phyloP scores from a whole-genome alignment of 257 asterid species.

The Nicotiana undulata region DNA sequence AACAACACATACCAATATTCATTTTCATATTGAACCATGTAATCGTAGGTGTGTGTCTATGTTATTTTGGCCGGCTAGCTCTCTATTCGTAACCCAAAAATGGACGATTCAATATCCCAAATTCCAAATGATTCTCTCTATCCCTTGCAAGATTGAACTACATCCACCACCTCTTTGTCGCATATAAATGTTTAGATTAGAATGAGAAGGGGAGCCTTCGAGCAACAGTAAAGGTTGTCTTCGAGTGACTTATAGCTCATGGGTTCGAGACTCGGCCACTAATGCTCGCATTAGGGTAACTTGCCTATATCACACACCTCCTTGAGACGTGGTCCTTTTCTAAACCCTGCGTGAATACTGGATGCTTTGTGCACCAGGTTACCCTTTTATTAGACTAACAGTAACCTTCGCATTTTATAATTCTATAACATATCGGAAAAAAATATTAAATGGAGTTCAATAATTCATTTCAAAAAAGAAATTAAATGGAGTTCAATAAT shows the following conservation, averaged over 20 bases:
- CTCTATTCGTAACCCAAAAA: background rate
- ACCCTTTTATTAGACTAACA: no score
- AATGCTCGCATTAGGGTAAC: no score
- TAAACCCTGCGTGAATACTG: no score
- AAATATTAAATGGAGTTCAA: no score
- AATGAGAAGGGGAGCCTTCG: background rate
- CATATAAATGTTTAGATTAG: background rate
- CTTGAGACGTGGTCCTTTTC: no score
- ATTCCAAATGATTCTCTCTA: background rate
- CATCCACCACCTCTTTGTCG: background rate
- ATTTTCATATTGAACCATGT: background rate
- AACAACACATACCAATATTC: no score
- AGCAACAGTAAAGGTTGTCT: background rate
- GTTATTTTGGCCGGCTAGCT: background rate
- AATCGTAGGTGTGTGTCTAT: background rate
- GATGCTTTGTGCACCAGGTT: no score
- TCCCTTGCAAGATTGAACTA: background rate
- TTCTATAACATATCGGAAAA: no score
- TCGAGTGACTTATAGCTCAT: no score
- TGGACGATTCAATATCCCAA: background rate
- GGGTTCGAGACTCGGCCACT: no score
- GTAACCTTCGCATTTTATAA: no score
- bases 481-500: background rate
- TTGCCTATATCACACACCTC: no score
- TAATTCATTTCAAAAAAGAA: background rate